phyloP scores from a whole-genome alignment of 2,329 filamentous ascomycete genomes.

The Phyllosticta citrichinensis region DNA sequence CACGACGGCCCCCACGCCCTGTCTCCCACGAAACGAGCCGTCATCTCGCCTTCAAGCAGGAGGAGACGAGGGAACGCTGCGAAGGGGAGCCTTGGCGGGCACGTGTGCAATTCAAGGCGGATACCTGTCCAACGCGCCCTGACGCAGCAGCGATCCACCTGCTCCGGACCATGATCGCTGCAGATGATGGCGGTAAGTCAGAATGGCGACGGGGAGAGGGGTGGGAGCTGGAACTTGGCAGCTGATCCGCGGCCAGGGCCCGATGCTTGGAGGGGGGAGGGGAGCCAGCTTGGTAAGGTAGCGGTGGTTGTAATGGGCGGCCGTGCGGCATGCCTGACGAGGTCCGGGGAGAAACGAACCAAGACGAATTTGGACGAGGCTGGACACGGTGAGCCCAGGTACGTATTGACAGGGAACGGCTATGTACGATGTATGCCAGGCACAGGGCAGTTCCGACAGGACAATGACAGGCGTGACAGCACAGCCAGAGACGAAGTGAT shows the following conservation, averaged over 20 bases:
- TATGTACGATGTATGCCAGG: not conserved
- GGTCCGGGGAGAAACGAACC: not conserved
- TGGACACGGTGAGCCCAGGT: not conserved
- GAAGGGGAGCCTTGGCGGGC: slow-evolving; percentile 3
- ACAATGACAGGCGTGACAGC: not conserved
- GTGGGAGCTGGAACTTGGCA: not conserved
- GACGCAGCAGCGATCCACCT: slow-evolving; percentile 4
- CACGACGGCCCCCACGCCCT: slow-evolving; percentile 2
- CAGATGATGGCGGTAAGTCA: slow-evolving; percentile 5
- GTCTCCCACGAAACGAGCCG: slow-evolving; percentile 3
- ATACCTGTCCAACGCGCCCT: not conserved
- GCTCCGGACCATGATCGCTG: slow-evolving; percentile 5
- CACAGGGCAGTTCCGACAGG: not conserved
- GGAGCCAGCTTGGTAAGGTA: not conserved
- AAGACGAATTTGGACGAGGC: not conserved
- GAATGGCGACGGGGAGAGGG: not conserved
- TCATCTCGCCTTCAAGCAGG: slow-evolving; percentile 5
- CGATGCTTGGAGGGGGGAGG: not conserved
- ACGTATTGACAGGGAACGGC: not conserved
- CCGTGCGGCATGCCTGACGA: not conserved
- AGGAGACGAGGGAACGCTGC: slow-evolving; percentile 3
- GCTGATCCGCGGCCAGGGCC: slow-evolving; percentile 3
- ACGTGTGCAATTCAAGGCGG: not conserved
- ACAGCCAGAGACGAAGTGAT: not conserved
- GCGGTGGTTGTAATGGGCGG: not conserved